Conservation (phyloP, 192 early-diverging fungal genomes). For the Backusella sp. region DNA sequence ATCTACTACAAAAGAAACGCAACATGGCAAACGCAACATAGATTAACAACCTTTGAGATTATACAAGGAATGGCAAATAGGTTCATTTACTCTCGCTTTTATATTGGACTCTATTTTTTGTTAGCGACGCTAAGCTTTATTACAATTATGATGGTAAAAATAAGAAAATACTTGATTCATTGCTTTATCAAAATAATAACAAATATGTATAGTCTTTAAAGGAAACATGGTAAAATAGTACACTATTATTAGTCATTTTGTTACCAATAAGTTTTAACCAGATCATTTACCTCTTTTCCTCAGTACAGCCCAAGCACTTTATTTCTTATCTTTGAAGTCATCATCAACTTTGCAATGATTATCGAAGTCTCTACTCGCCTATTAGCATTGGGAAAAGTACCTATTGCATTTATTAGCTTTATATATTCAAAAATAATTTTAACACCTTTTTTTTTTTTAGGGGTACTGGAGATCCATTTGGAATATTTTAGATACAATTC, state of each 20-base stretch:
- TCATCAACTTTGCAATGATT: conserved; percentile 75
- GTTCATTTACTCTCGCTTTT: conserved; percentile 57
- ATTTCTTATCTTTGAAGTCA: conserved; percentile 68
- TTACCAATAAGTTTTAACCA: not conserved
- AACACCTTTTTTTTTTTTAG: conserved; percentile 21
- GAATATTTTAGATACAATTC: conserved; percentile 70
- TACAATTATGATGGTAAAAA: conserved; percentile 48
- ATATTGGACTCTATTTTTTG: conserved; percentile 52
- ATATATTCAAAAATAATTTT: not conserved
- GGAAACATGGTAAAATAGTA: conserved; percentile 42
- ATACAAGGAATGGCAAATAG: conserved; percentile 58
- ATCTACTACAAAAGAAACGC: not conserved
- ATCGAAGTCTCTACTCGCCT: conserved; percentile 64
- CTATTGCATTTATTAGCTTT: not conserved
- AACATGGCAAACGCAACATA: conserved; percentile 44
- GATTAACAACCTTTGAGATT: conserved; percentile 46
- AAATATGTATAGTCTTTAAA: conserved; percentile 28
- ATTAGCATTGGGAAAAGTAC: conserved; percentile 61
- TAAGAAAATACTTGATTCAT: not conserved
- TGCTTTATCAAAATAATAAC: not conserved
- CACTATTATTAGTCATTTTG: not conserved
- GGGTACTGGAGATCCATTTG: conserved; percentile 62
- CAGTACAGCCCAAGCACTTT: conserved; percentile 55
- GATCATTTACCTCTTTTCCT: not conserved
- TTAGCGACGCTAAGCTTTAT: conserved; percentile 46